Evolutionary conservation across 2,329 filamentous ascomycete genomes (phyloP), one percentile per base, ranked within the genome.

Genomic region (Exserohilum rostratum): DNA sequence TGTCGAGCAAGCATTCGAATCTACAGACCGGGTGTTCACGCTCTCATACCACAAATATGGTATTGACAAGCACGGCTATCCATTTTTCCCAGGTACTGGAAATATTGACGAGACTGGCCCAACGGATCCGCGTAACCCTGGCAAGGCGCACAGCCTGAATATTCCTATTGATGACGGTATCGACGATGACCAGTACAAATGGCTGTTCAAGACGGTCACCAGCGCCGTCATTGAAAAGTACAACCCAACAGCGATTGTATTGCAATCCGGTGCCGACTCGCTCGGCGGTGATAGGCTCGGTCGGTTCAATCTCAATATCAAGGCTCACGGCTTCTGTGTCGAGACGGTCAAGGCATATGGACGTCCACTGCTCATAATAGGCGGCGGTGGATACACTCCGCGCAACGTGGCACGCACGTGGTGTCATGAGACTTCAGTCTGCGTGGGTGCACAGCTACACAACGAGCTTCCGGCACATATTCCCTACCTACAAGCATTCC

Each of bases 31-130:
- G 51, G 91, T 96, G 62, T 90, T 96, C 82, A 97, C 93, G 0
- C 87, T 96, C 33, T 96, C 91, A 27, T 97, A 96, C 76, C 95
- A 99, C 81, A 97, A 98, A 76, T 98, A 95, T 77, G 93, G 96
- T 67, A 90, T 88, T 61, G 82, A 85, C 51, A 68, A 62, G 39
- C 67, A 71, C 48, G 70, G 70, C 6, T 74, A 71, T 42, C 80
- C 82, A 33, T 97, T 96, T 80, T 97, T 96, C 75, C 93, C 93
- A 1, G 93, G 92, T 50, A 96, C 93, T 0, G 93, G 93, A n/a
- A 88, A 85, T 12, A 85, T 95, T 39, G 88, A 93, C 59, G 90
- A 92, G 74, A 96, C 91, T 46, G 93, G 93, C 0, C 91, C 91
- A 1, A 85, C 86, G 66, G 89, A 90, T 71, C 89, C 92, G 57